A percentile compares a stretch with the other conserved stretches of the same genome.
Conservation (phyloP, 768 basidiomycete genomes). For the Suillus hirtellus region DNA sequence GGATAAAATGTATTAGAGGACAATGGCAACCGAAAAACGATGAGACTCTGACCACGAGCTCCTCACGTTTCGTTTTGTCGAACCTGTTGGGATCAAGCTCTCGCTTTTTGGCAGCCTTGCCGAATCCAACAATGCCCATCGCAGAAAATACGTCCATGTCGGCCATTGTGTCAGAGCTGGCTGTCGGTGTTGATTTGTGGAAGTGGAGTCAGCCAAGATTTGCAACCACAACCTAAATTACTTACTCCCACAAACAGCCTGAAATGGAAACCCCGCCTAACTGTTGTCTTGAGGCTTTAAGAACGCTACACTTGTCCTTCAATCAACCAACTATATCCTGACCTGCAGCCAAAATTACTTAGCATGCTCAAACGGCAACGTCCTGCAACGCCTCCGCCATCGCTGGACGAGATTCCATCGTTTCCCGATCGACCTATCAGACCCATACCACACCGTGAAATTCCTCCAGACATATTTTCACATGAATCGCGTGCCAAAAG, state of each 20-base stretch:
- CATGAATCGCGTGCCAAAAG: constrained; percentile 48
- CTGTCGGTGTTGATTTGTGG: constrained; percentile 1
- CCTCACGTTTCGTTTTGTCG: constrained; percentile 69
- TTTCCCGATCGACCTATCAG: constrained; percentile 18
- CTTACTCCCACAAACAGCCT: constrained; percentile 10
- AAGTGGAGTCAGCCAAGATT: constrained; percentile 4
- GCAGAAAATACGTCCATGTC: constrained; percentile 74
- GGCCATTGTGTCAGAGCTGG: constrained; percentile 37
- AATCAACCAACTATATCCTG: constrained; percentile 1
- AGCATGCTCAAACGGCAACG: constrained; percentile 59
- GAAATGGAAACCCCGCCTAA: constrained; percentile 12
- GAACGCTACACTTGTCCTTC: constrained; percentile 1
- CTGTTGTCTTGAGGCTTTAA: not conserved
- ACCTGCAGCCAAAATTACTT: not conserved
- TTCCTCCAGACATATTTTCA: constrained; percentile 16
- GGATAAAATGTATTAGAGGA: constrained; percentile 18
- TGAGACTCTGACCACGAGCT: constrained; percentile 29
- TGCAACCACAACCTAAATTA: constrained; percentile 1
- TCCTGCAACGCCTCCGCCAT: constrained; percentile 44
- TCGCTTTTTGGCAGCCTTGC: constrained; percentile 67
- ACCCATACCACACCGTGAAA: constrained; percentile 15
- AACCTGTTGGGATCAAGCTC: constrained; percentile 75
- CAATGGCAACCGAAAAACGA: constrained; percentile 10
- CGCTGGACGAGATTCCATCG: constrained; percentile 28
- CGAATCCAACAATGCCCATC: constrained; percentile 86